Conservation (phyloP, 2,329 filamentous ascomycete species). For the Phyllosticta paracitricarpa region DNA sequence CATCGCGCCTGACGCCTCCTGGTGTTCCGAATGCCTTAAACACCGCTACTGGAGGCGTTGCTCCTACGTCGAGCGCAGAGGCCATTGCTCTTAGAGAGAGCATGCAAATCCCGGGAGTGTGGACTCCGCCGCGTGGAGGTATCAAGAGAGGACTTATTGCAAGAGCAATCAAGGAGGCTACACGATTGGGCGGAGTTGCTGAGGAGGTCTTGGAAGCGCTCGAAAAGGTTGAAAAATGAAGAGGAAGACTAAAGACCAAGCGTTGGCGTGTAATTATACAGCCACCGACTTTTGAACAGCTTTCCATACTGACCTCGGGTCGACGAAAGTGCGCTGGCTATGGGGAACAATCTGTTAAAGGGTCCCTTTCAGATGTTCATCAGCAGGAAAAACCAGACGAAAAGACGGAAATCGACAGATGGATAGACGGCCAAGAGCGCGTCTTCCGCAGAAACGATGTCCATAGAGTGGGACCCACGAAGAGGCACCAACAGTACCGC, state of each 20-base stretch:
- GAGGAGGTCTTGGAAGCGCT: slow-evolving; percentile 78
- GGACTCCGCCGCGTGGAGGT: slow-evolving; percentile 77
- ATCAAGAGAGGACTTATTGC: slow-evolving; percentile 65
- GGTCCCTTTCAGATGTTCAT: too few species aligned
- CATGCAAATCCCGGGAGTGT: slow-evolving; percentile 58
- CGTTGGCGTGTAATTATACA: background rate
- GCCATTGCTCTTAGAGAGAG: slow-evolving; percentile 41
- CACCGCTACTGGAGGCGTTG: slow-evolving; percentile 32
- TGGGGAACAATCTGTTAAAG: too few species aligned
- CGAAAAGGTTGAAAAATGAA: slow-evolving; percentile 54
- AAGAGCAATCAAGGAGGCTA: slow-evolving; percentile 64
- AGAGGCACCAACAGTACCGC: too few species aligned
- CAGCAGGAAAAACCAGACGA: too few species aligned
- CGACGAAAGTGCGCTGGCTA: too few species aligned
- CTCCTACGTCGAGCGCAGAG: slow-evolving; percentile 28
- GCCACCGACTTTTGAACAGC: background rate
- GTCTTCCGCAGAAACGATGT: too few species aligned
- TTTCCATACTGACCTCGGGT: too few species aligned
- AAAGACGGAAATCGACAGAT: too few species aligned
- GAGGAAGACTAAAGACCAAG: background rate
- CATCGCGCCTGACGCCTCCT: slow-evolving; percentile 38
- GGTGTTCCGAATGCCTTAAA: slow-evolving; percentile 40
- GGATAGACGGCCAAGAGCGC: too few species aligned
- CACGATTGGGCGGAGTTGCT: slow-evolving; percentile 69
- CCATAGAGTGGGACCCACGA: too few species aligned